Base-by-base conservation (phyloP, 2,329 filamentous ascomycete genomes). In the Grosmannia huntii region DNA sequence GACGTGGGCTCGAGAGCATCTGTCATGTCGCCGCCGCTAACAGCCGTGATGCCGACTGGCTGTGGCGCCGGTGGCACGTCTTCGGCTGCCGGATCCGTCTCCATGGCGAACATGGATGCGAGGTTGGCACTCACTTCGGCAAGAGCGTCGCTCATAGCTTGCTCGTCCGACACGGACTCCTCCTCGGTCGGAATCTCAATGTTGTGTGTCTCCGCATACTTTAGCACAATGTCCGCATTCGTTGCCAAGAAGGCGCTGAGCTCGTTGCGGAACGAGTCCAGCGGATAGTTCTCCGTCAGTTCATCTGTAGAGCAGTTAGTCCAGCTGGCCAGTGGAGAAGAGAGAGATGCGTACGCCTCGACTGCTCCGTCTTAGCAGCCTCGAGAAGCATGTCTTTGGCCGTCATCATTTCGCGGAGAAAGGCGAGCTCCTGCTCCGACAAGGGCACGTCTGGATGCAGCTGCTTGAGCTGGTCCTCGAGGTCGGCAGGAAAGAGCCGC, bases 401-500 rank as follows among this genome's bases (percentile, higher is more conserved):
- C 49, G 16, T 25, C 55, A 55, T 52, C 56, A 62, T 62, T 25
- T 62, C 55, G 10, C 27, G 25, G 19, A 63, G 21, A 41, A 65
- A 65, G 19, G 50, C 56, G 9, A 56, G 57, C 55, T 65, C 63
- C 11, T 58, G 57, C 11, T 62, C 61, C 0, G 62, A 61, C 23
- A 65, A 28, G 0, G 63, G 57, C 4, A 50, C 31, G 12, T 81
- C 69, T 1, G 64, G 64, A 56, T 65, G 68, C 38, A 66, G 70
- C 66, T 62, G 70, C 62, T 60, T 72, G 53, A 79, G 64, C 51
- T 71, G 70, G 12, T 75, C 73, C 28, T 85, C 76, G 2, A 87
- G 69, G 5, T 85, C 73, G 10, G 76, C 71, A 7, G 78, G 74
- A 41, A 89, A 75, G 3, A 81, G 74, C 57, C 82, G 77, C 12